phyloP scores from a whole-genome alignment of 1,139 yeast species.

The Pichia sp. region DNA sequence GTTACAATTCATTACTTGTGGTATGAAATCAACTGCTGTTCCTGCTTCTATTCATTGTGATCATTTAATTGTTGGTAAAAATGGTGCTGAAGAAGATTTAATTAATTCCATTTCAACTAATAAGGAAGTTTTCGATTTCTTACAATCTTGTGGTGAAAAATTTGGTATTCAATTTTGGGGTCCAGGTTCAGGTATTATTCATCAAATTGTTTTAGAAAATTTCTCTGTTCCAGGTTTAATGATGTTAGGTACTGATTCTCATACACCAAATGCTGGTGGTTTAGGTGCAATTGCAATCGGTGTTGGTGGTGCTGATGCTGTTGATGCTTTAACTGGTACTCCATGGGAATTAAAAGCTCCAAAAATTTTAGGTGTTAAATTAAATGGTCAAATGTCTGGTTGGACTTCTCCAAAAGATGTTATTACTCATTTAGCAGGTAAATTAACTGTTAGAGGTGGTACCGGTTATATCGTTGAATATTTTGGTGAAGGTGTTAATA shows the following conservation, averaged over 20 bases:
- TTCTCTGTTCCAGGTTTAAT: constrained; percentile 90
- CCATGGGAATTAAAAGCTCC: constrained; percentile 99
- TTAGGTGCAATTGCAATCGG: constrained; percentile 96
- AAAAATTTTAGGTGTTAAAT: constrained; percentile 81
- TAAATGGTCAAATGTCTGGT: constrained; percentile 79
- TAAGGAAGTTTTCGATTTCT: constrained; percentile 89
- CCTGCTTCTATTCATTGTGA: constrained; percentile 98
- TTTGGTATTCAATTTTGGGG: constrained; percentile 99
- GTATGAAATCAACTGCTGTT: constrained; percentile 76
- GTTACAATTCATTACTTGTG: constrained; percentile 94
- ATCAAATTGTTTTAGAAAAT: constrained; percentile 93
- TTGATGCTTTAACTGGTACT: constrained; percentile 92
- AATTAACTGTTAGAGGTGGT: constrained; percentile 93
- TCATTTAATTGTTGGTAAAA: constrained; percentile 91
- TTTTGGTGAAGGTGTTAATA: constrained; percentile 86
- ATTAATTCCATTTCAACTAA: constrained; percentile 71
- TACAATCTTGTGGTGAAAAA: constrained; percentile 83
- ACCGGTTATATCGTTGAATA: constrained; percentile 94
- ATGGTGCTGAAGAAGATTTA: constrained; percentile 81
- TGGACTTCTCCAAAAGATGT: constrained; percentile 98
- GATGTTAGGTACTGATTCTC: constrained; percentile 97
- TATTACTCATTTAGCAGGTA: constrained; percentile 84
- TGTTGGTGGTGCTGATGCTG: constrained; percentile 99
- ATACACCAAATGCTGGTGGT: constrained; percentile 98
- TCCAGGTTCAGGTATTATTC: constrained; percentile 97